These are phyloP conservation scores for Backusella psychrophila DNA, from an alignment of 192 early-diverging fungal species.

Conservation along the genomic window DNA sequence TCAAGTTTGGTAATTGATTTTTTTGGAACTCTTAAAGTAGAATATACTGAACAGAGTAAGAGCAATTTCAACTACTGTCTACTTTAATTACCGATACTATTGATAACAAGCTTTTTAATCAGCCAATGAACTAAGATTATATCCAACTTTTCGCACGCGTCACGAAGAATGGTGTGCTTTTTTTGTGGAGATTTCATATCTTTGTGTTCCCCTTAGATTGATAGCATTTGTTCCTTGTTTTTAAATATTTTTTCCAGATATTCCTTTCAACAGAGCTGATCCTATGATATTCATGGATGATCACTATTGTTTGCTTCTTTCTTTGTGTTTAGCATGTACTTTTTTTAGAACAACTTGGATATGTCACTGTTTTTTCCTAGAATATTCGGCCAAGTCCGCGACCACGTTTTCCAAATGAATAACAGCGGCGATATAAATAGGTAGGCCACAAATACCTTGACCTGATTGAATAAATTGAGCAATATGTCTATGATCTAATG, in stretches of 20 bases:
- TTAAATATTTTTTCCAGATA: neutral
- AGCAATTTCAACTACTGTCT: neutral
- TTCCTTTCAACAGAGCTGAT: constrained; percentile 1
- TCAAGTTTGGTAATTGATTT: neutral
- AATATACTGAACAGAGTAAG: constrained; percentile 1
- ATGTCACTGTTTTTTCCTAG: neutral
- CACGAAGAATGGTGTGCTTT: constrained; percentile 4
- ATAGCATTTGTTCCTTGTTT: constrained; percentile 7
- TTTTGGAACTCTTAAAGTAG: constrained; percentile 2
- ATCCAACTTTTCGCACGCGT: neutral
- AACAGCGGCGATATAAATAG: constrained; percentile 8
- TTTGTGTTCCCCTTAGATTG: neutral
- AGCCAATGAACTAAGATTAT: neutral
- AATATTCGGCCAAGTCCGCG: constrained; percentile 10
- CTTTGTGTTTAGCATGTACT: neutral
- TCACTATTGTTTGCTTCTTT: constrained; percentile 5
- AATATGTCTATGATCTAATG: neutral
- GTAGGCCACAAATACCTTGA: neutral
- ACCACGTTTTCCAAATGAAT: constrained; percentile 10
- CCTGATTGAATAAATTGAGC: neutral
- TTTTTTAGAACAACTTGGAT: neutral
- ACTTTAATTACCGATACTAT: neutral
- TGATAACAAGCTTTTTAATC: constrained; percentile 9
- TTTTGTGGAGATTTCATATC: constrained; percentile 9
- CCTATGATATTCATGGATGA: constrained; percentile 4